Evolutionary conservation across 2,329 filamentous ascomycete species (phyloP).

Genomic region (Diaporthe citriasiana): DNA sequence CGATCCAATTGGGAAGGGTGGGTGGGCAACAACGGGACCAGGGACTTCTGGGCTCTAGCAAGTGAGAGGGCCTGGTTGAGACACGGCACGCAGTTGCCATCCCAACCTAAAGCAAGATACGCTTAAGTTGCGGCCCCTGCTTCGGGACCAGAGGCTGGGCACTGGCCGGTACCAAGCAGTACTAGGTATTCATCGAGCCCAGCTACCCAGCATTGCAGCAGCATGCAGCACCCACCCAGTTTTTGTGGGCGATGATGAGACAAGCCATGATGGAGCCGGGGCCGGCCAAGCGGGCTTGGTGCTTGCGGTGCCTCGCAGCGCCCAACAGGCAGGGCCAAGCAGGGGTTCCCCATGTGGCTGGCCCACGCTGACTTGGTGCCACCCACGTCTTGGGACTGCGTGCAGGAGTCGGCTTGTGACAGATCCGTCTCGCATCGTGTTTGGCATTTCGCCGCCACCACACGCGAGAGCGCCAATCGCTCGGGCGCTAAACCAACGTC

Average conservation of each 20-base stretch:
- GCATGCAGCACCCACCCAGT: background rate
- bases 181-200: background rate
- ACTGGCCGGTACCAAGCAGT: background rate
- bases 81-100: slow-evolving; percentile 34
- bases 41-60: background rate
- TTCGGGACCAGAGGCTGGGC: slow-evolving; percentile 25
- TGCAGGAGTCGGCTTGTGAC: slow-evolving; percentile 56
- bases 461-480: slow-evolving; percentile 27
- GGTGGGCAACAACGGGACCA: background rate
- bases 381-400: slow-evolving; percentile 28
- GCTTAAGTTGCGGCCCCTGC: slow-evolving; percentile 22
- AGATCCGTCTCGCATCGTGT: slow-evolving; percentile 66
- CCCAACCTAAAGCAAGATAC: slow-evolving; percentile 39
- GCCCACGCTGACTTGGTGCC: background rate
- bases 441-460: slow-evolving; percentile 52
- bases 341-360: slow-evolving; percentile 19
- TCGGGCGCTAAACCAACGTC: slow-evolving; percentile 28
- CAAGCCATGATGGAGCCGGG: slow-evolving; percentile 34
- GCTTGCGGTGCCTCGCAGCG: background rate
- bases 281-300: slow-evolving; percentile 11
- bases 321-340: background rate
- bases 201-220: no score
- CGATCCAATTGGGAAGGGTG: no score
- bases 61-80: background rate
- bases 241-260: slow-evolving; percentile 31